These are phyloP conservation scores for Xerocomellus chrysenteron DNA, from an alignment of 768 basidiomycete genomes.

Conservation along the genomic window DNA sequence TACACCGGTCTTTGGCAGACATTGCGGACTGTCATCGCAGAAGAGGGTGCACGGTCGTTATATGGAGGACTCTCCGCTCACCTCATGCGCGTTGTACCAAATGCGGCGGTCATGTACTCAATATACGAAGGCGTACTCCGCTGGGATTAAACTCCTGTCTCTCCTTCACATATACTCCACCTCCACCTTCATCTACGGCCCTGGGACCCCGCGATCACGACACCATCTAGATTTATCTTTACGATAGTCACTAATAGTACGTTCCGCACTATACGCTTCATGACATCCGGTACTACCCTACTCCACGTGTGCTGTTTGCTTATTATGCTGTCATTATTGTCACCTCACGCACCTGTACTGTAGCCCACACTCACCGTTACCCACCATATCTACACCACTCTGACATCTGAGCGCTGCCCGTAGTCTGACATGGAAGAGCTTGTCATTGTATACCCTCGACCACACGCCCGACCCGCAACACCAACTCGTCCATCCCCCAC, in stretches of 20 bases:
- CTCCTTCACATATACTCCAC: neutral
- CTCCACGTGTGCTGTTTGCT: conserved; percentile 11
- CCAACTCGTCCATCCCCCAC: conserved; percentile 74
- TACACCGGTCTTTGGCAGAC: conserved; percentile 89
- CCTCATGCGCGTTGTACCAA: conserved; percentile 94
- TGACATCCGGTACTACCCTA: conserved; percentile 8
- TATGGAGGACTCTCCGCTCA: conserved; percentile 95
- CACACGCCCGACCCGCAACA: conserved; percentile 52
- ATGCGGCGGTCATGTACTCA: conserved; percentile 95
- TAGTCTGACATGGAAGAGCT: neutral
- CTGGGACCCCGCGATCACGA: neutral
- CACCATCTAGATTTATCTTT: conserved; percentile 17
- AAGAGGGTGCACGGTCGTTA: conserved; percentile 83
- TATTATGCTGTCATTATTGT: conserved; percentile 17
- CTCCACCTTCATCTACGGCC: too few relatives aligned
- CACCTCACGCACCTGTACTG: conserved; percentile 14
- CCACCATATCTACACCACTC: conserved; percentile 26
- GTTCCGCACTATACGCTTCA: neutral
- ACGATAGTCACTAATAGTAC: conserved; percentile 13
- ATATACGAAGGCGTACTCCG: conserved; percentile 86
- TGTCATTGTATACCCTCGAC: conserved; percentile 35
- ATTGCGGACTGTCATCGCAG: conserved; percentile 76
- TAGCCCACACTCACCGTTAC: conserved; percentile 24
- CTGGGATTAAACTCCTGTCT: conserved; percentile 39
- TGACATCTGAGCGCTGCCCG: neutral